Evolutionary conservation across 768 basidiomycete genomes (phyloP).

Genomic region (button mushroom (Agaricus bisporus)): DNA sequence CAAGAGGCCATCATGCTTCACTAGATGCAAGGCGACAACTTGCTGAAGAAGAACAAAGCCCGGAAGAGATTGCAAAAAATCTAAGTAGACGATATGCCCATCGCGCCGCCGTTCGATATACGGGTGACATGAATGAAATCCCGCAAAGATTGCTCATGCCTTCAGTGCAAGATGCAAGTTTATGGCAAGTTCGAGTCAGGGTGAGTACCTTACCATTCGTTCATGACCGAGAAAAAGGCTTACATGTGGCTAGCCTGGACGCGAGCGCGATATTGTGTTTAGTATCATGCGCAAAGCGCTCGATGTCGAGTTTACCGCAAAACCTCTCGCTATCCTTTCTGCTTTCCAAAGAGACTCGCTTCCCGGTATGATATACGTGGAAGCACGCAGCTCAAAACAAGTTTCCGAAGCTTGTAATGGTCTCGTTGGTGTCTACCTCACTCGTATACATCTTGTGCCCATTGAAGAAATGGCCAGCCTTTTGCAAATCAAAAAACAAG

Average conservation of each 20-base stretch:
- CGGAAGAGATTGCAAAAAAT: slow-evolving; percentile 79
- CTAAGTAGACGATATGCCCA: slow-evolving; percentile 71
- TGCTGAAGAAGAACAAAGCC: slow-evolving; percentile 69
- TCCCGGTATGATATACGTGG: slow-evolving; percentile 94
- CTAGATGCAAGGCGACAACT: slow-evolving; percentile 59
- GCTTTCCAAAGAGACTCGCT: slow-evolving; percentile 96
- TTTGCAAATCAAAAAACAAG: slow-evolving; percentile 93
- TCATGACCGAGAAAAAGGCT: not conserved
- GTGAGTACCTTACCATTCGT: slow-evolving; percentile 33
- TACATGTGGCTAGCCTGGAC: slow-evolving; percentile 56
- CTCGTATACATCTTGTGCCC: slow-evolving; percentile 78
- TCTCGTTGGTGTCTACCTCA: slow-evolving; percentile 87
- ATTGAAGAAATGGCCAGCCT: slow-evolving; percentile 98
- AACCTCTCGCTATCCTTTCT: slow-evolving; percentile 81
- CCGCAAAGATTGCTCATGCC: slow-evolving; percentile 96
- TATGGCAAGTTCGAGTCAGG: slow-evolving; percentile 96
- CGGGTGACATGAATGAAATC: slow-evolving; percentile 89
- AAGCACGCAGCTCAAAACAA: slow-evolving; percentile 82
- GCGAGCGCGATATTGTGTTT: slow-evolving; percentile 90
- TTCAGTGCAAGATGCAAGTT: slow-evolving; percentile 87
- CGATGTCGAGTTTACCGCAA: slow-evolving; percentile 70
- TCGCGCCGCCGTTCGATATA: slow-evolving; percentile 66
- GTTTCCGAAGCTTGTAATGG: slow-evolving; percentile 83
- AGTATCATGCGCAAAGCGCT: slow-evolving; percentile 93
- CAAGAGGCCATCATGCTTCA: slow-evolving; percentile 58